Evolutionary conservation across 106 monocot species (phyloP).

Genomic region (Apostasia ramifera): DNA sequence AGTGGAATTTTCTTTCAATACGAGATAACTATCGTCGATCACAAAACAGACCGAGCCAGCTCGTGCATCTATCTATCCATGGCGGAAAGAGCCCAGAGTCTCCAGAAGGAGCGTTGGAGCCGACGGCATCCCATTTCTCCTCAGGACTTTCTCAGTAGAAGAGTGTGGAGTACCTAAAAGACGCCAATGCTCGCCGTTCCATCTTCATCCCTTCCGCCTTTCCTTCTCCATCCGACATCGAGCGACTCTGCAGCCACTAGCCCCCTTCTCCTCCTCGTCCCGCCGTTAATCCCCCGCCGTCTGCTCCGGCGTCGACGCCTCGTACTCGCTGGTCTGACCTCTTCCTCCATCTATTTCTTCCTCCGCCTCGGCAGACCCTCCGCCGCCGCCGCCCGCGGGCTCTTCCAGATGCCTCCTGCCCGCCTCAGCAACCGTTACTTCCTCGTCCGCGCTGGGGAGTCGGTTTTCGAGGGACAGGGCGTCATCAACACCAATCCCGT

Average conservation of each 20-base stretch:
- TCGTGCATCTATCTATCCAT: too few relatives aligned
- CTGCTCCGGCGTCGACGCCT: slow-evolving; percentile 2
- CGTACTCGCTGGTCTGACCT: slow-evolving; percentile 10
- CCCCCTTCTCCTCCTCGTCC: slow-evolving; percentile 10
- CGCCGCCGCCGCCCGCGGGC: slow-evolving; percentile 27
- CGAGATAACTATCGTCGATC: too few relatives aligned
- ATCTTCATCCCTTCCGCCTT: background rate
- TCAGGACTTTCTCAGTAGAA: too few relatives aligned
- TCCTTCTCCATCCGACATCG: slow-evolving; percentile 4
- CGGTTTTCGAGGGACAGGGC: slow-evolving; percentile 60
- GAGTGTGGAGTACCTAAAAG: too few relatives aligned
- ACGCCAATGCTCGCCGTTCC: background rate
- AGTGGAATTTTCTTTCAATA: too few relatives aligned
- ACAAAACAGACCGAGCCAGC: too few relatives aligned
- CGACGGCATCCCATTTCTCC: too few relatives aligned
- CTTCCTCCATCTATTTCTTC: slow-evolving; percentile 7
- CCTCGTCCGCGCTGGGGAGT: slow-evolving; percentile 85
- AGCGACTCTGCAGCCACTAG: background rate
- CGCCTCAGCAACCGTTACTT: slow-evolving; percentile 47
- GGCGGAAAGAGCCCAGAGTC: too few relatives aligned
- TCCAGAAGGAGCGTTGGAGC: too few relatives aligned
- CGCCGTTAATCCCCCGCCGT: background rate
- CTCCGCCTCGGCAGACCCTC: background rate
- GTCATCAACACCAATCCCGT: slow-evolving; percentile 77
- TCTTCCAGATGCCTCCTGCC: slow-evolving; percentile 47